A percentile compares a stretch with the other conserved stretches of the same genome.
Conservation (phyloP, 2,329 filamentous ascomycete species). For the Sporothrix sp. region DNA sequence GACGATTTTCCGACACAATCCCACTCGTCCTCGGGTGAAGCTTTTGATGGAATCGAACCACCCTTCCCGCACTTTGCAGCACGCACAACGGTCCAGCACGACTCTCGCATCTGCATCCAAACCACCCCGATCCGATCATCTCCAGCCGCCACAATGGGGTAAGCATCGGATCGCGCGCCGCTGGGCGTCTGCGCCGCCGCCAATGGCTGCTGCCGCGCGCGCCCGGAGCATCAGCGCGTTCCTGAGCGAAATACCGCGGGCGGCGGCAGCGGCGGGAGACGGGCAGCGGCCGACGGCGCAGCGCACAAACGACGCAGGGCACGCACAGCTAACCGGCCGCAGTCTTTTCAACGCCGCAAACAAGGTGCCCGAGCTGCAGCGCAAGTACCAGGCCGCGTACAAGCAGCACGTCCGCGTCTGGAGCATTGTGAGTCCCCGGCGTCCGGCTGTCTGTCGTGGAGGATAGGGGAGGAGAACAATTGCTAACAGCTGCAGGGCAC, state of each 20-base stretch:
- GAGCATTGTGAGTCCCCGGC: slow-evolving; percentile 59
- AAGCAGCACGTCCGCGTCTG: slow-evolving; percentile 60
- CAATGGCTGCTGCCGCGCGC: background rate
- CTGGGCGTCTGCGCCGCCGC: background rate
- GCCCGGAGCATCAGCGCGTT: background rate
- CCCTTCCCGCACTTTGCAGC: slow-evolving; percentile 5
- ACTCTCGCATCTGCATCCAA: background rate
- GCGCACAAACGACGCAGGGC: slow-evolving; percentile 24
- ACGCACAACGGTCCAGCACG: slow-evolving; percentile 10
- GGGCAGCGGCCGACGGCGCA: background rate
- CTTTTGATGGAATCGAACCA: slow-evolving; percentile 18
- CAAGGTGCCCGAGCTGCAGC: slow-evolving; percentile 66
- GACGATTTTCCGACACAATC: slow-evolving; percentile 14
- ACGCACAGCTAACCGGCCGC: slow-evolving; percentile 15
- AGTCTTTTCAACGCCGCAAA: slow-evolving; percentile 63
- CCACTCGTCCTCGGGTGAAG: slow-evolving; percentile 14
- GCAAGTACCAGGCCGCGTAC: slow-evolving; percentile 64
- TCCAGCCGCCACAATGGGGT: slow-evolving; percentile 18
- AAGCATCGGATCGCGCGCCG: background rate
- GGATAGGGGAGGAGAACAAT: background rate
- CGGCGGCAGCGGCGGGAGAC: background rate
- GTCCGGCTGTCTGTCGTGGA: too few species aligned
- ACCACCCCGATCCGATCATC: slow-evolving; percentile 2
- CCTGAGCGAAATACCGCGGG: slow-evolving; percentile 8
- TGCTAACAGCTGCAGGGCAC: slow-evolving; percentile 41